Percentiles rank a stretch among this genome's conserved stretches.
Conservation (phyloP, 2,329 filamentous ascomycete species). For the Seiridium unicorne region DNA sequence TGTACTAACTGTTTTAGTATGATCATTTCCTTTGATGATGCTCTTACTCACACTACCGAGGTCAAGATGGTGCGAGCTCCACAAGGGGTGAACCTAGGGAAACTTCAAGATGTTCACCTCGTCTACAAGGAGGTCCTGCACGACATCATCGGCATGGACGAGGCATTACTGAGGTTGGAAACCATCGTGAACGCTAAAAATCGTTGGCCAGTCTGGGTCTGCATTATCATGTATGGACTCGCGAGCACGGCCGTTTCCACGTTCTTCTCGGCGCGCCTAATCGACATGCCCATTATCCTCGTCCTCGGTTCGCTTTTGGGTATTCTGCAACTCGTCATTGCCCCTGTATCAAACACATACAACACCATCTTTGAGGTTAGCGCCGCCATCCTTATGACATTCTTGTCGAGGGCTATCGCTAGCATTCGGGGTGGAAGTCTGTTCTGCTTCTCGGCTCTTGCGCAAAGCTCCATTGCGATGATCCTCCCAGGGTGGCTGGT, state of each 20-base stretch:
- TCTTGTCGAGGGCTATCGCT: slow-evolving; percentile 65
- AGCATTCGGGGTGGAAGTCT: slow-evolving; percentile 57
- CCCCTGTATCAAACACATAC: slow-evolving; percentile 71
- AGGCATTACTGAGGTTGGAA: slow-evolving; percentile 52
- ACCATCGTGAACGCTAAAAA: slow-evolving; percentile 41
- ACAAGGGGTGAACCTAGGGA: slow-evolving; percentile 60
- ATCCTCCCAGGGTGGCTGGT: slow-evolving; percentile 67
- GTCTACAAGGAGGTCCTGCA: slow-evolving; percentile 66
- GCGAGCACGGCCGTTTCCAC: slow-evolving; percentile 75
- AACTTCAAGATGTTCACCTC: slow-evolving; percentile 58
- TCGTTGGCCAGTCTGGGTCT: slow-evolving; percentile 50
- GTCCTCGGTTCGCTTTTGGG: slow-evolving; percentile 75
- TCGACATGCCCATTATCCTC: slow-evolving; percentile 80
- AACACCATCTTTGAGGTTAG: slow-evolving; percentile 50
- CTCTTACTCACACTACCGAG: slow-evolving; percentile 62
- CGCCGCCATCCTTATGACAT: slow-evolving; percentile 64
- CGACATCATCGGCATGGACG: slow-evolving; percentile 56
- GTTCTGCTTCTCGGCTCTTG: slow-evolving; percentile 71
- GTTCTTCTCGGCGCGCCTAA: slow-evolving; percentile 74
- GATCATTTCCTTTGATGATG: slow-evolving; percentile 88
- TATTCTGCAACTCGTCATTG: slow-evolving; percentile 70
- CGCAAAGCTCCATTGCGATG: slow-evolving; percentile 71
- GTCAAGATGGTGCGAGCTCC: slow-evolving; percentile 61
- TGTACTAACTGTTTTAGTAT: slow-evolving; percentile 48
- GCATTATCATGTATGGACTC: slow-evolving; percentile 69